phyloP scores from a whole-genome alignment of 140 eudicot genomes.

The Cichorium intybus region DNA sequence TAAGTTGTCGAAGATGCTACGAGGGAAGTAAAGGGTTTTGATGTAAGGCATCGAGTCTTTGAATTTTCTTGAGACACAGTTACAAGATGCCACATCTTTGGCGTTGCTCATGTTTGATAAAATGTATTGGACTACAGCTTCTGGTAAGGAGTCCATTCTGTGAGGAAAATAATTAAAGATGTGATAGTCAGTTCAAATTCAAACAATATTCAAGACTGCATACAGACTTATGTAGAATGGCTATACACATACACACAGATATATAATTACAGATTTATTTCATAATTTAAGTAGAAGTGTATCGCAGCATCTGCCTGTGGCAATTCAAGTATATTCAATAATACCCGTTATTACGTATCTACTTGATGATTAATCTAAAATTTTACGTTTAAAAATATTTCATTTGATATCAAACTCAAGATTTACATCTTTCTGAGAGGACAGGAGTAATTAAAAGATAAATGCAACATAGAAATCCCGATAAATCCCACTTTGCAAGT shows the following conservation, averaged over 20 bases:
- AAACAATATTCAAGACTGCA: not conserved
- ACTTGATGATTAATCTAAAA: not conserved
- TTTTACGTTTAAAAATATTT: not conserved
- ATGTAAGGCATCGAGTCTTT: conserved; percentile 75
- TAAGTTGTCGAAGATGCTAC: conserved; percentile 65
- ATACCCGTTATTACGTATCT: not conserved
- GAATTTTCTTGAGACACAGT: conserved; percentile 74
- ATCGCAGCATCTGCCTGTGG: too few species aligned
- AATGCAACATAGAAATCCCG: conserved; percentile 1
- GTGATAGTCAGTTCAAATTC: conserved; percentile 11
- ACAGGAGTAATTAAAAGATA: not conserved
- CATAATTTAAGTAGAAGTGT: too few species aligned
- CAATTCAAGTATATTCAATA: not conserved
- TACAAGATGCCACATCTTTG: conserved; percentile 78
- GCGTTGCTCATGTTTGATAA: conserved; percentile 54
- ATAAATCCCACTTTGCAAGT: not conserved
- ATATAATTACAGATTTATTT: too few species aligned
- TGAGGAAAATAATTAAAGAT: conserved; percentile 33
- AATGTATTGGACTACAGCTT: conserved; percentile 70
- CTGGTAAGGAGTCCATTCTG: conserved; percentile 80
- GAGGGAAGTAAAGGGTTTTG: conserved; percentile 69
- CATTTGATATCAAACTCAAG: not conserved
- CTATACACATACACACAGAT: too few species aligned
- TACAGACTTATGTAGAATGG: not conserved
- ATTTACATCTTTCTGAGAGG: not conserved